Conservation (phyloP, 352 stramenopile genomes). For the Globisporangium cederbergense region DNA sequence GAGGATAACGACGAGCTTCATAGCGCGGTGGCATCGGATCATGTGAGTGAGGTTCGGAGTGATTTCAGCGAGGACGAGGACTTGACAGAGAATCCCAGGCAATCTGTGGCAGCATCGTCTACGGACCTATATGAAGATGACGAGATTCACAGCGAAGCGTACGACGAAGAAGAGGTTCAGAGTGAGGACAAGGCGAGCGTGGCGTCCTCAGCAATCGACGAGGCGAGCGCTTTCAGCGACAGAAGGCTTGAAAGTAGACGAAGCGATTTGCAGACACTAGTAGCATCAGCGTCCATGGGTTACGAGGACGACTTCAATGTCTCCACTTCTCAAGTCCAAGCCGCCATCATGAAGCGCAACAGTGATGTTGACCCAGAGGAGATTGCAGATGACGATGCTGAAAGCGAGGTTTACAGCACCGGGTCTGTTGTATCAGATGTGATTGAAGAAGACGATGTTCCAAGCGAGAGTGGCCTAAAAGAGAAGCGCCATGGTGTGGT, state of each 20-base stretch:
- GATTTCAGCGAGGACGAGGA: neutral
- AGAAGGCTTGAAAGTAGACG: neutral
- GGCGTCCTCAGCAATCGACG: neutral
- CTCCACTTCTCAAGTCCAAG: conserved; percentile 21
- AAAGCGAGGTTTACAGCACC: neutral
- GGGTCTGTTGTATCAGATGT: neutral
- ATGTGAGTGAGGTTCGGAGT: conserved; percentile 14
- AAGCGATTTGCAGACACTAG: neutral
- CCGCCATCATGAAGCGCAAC: neutral
- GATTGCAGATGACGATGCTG: neutral
- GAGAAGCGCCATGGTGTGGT: neutral
- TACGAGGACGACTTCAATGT: conserved; percentile 53
- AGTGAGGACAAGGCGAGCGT: conserved; percentile 9
- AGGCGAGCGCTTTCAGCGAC: neutral
- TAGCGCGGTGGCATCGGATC: neutral
- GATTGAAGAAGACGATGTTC: conserved; percentile 6
- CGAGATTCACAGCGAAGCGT: conserved; percentile 1
- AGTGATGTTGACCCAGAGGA: conserved; percentile 3
- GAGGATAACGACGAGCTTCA: conserved; percentile 12
- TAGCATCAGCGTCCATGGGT: conserved; percentile 18
- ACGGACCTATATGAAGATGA: conserved; percentile 3
- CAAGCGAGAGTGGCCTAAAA: neutral
- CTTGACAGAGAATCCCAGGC: neutral
- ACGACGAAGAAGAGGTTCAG: neutral
- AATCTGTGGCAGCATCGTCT: neutral